These are phyloP conservation scores for Penicillium diatomitis DNA, from an alignment of 495 filamentous ascomycete species.

Conservation along the genomic window DNA sequence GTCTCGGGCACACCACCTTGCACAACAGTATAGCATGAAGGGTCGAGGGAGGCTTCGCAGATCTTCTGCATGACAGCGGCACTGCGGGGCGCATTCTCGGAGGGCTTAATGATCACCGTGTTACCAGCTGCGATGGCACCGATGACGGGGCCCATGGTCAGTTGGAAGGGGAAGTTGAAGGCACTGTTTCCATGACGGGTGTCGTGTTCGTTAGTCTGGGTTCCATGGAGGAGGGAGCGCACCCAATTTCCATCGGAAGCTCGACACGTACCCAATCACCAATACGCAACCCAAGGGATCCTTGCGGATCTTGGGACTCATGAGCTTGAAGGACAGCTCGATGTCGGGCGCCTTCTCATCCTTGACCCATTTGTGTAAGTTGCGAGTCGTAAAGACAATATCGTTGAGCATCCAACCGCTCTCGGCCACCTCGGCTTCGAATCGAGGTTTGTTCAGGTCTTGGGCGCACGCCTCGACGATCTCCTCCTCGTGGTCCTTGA, in stretches of 20 bases:
- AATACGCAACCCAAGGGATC: conserved; percentile 79
- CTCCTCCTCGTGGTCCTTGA: conserved; percentile 64
- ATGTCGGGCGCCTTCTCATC: conserved; percentile 71
- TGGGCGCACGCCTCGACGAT: conserved; percentile 59
- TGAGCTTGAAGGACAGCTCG: conserved; percentile 49
- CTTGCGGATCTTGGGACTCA: conserved; percentile 73
- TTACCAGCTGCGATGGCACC: conserved; percentile 91
- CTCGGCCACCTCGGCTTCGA: conserved; percentile 65
- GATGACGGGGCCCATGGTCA: conserved; percentile 67
- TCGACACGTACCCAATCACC: conserved; percentile 62
- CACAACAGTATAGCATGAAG: conserved; percentile 63
- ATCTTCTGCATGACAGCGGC: conserved; percentile 74
- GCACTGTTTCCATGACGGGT: conserved; percentile 33
- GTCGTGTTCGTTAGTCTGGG: too few relatives aligned
- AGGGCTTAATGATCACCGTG: conserved; percentile 82
- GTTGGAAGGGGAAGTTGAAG: conserved; percentile 85
- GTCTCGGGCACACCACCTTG: conserved; percentile 77
- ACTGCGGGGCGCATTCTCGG: conserved; percentile 64
- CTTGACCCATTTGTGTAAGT: conserved; percentile 71
- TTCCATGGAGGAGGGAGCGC: too few relatives aligned
- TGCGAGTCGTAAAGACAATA: conserved; percentile 62
- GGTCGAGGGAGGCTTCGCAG: conserved; percentile 64
- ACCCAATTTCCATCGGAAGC: too few relatives aligned
- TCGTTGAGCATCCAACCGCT: conserved; percentile 67
- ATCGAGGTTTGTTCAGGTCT: conserved; percentile 65